Base-by-base conservation (phyloP, 371 early-diverging fungal genomes). In the Apophysomyces sp. region DNA sequence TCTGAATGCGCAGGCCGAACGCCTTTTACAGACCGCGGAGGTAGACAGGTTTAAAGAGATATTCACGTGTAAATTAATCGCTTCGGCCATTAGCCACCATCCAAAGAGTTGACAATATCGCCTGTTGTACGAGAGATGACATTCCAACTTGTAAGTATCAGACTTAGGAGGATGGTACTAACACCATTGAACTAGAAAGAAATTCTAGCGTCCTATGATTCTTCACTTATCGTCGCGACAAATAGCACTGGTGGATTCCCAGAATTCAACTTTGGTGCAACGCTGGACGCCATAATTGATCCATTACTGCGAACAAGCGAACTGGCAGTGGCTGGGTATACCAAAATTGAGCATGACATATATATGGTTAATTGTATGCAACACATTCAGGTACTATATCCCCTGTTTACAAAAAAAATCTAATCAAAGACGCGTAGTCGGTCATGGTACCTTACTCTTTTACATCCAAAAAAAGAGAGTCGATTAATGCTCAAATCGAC, bases 121-220 rank as follows among this genome's bases (percentile, higher is more conserved):
- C 82, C 86, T 11, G 77, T 78, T 15, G 76, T 91, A 3, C 84
- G 89, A 60, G 90, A 90, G 26, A 80, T 87, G 58, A 74, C 89
- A 1, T 62, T 79, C 26, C 90, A 91, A 58, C 61, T 92, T 74
- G 87, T 87, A 81, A 62, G 70, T 55, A 55, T 26, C 21, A 18
- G 31, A 8, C 2, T 44, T 26, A 26, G 4, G 4, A 28, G 11
- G 7, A 58, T 3, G 29, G 13, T 15, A 9, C 18, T 21, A 36
- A 31, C 39, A 3, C 18, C 52, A 6, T 49, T 29, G 44, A 29
- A 44, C 37, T 72, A 89, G 86, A 89, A 89, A 76, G 92, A 91
- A 62, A 88, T 94, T 32, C 81, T 92, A 77, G 85, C 88, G 21
- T 89, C 91, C 0, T 92, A 92, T 64, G 91, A 92, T 39, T 83